These are phyloP conservation scores for Cutaneotrichosporon sp. DNA, from an alignment of 1,284 basidiomycete genomes.

Conservation along the genomic window DNA sequence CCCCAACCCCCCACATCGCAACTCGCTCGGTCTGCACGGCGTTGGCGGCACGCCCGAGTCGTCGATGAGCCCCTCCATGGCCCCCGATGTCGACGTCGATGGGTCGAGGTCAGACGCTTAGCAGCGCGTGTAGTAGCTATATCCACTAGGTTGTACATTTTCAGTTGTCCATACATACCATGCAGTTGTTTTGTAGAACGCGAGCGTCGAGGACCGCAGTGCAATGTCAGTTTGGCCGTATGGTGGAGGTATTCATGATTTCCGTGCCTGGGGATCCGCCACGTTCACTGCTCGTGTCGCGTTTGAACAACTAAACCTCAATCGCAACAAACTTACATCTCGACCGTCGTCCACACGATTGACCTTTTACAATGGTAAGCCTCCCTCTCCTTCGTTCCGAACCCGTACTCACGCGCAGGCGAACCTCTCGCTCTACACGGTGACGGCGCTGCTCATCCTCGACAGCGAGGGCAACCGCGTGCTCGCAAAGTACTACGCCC, in stretches of 20 bases:
- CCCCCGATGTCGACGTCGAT: slow-evolving; percentile 26
- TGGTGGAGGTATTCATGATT: background rate
- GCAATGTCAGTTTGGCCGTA: too few relatives aligned
- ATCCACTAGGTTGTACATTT: background rate
- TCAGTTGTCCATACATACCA: background rate
- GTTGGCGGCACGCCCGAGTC: background rate
- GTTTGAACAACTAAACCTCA: background rate
- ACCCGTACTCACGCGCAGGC: slow-evolving; percentile 38
- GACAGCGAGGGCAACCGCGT: slow-evolving; percentile 93
- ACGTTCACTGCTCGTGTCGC: slow-evolving; percentile 5
- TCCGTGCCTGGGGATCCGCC: slow-evolving; percentile 8
- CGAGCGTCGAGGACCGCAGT: too few relatives aligned
- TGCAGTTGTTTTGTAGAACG: background rate
- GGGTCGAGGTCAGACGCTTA: slow-evolving; percentile 14
- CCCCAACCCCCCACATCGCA: background rate
- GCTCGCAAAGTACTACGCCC: slow-evolving; percentile 85
- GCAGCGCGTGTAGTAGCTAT: background rate
- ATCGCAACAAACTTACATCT: background rate
- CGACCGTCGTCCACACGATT: too few relatives aligned
- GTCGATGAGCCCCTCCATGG: slow-evolving; percentile 14
- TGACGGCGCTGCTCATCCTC: slow-evolving; percentile 82
- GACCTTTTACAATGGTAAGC: slow-evolving; percentile 6
- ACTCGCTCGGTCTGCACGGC: slow-evolving; percentile 22
- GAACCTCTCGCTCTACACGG: slow-evolving; percentile 81
- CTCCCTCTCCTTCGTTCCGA: too few relatives aligned